Conservation (phyloP, 2,329 filamentous ascomycete species). For the Cryphonectria radicalis region DNA sequence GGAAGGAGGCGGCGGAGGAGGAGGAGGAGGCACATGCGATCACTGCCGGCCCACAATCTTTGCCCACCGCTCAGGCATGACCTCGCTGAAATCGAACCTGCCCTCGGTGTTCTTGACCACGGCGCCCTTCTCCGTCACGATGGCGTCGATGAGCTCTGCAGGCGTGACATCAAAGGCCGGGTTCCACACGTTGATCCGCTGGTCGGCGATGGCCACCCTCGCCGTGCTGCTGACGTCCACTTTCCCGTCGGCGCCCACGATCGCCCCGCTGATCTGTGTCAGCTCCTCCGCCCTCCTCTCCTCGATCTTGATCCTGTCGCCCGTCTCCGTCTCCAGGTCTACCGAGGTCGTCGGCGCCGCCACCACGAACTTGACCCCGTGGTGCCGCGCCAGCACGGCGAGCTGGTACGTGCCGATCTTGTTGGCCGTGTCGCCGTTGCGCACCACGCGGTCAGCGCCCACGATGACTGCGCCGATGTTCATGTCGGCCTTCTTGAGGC, state of each 20-base stretch:
- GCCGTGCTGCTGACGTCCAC: slow-evolving; percentile 67
- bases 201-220: slow-evolving; percentile 78
- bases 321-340: slow-evolving; percentile 78
- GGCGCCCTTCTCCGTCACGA: slow-evolving; percentile 90
- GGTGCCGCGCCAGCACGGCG: slow-evolving; percentile 85
- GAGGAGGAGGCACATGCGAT: background rate
- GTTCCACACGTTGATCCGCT: slow-evolving; percentile 89
- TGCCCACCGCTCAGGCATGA: slow-evolving; percentile 62
- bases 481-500: slow-evolving; percentile 61
- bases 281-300: slow-evolving; percentile 82
- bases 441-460: slow-evolving; percentile 91
- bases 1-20: background rate
- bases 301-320: slow-evolving; percentile 85
- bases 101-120: slow-evolving; percentile 77
- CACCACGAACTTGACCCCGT: slow-evolving; percentile 92
- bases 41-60: slow-evolving; percentile 36
- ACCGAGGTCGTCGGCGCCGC: slow-evolving; percentile 95
- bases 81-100: slow-evolving; percentile 65
- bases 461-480: slow-evolving; percentile 88
- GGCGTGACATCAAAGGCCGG: slow-evolving; percentile 97
- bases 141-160: slow-evolving; percentile 83
- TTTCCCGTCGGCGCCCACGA: slow-evolving; percentile 64
- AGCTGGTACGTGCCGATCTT: slow-evolving; percentile 96
- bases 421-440: slow-evolving; percentile 97
- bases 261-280: slow-evolving; percentile 80